Percentiles rank a stretch among this genome's conserved stretches.
These are phyloP conservation scores for Mycena filopes DNA, from an alignment of 768 basidiomycete genomes.

Conservation along the genomic window DNA sequence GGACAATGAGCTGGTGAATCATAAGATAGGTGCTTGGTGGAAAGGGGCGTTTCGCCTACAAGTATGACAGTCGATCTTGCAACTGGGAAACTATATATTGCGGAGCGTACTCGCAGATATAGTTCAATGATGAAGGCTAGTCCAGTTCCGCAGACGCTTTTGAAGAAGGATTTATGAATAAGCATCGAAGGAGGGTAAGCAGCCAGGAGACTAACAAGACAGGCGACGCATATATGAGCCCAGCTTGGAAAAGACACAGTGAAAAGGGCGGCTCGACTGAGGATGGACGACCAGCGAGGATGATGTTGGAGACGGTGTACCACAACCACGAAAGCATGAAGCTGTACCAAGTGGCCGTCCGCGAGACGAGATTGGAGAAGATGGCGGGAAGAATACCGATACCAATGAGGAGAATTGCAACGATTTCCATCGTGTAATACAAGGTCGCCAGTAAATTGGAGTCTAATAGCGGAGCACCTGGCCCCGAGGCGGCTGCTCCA, in stretches of 20 bases:
- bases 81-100: neutral
- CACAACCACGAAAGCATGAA: constrained; percentile 28
- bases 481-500: too few species aligned
- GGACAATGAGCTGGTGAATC: neutral
- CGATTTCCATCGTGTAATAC: constrained; percentile 2
- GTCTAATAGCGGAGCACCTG: neutral
- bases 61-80: neutral
- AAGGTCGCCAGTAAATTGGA: neutral
- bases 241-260: constrained; percentile 17
- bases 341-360: constrained; percentile 19
- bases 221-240: constrained; percentile 24
- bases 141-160: neutral
- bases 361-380: constrained; percentile 10
- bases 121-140: constrained; percentile 10
- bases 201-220: constrained; percentile 10
- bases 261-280: constrained; percentile 1
- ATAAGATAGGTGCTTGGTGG: neutral
- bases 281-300: constrained; percentile 19
- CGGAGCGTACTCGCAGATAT: constrained; percentile 1
- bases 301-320: constrained; percentile 8
- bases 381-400: constrained; percentile 17
- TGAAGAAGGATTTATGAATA: neutral
- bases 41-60: neutral
- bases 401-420: constrained; percentile 6
- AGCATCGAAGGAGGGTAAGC: neutral